phyloP scores from a whole-genome alignment of 768 basidiomycete genomes.

The Mycena kentingensis region DNA sequence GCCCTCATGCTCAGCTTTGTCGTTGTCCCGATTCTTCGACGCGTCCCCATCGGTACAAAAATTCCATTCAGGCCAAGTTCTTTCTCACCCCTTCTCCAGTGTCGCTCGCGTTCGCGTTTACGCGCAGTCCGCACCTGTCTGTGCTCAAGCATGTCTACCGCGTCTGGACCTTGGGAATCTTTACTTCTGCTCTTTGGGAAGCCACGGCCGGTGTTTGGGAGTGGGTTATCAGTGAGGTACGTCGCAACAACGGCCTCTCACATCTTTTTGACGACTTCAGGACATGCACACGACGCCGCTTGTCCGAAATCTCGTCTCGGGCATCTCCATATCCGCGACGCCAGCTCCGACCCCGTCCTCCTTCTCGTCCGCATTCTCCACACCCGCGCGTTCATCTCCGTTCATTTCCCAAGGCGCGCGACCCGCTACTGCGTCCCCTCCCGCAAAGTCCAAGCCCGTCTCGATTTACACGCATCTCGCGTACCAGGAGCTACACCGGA shows the following conservation, averaged over 20 bases:
- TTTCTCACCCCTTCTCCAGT: constrained; percentile 64
- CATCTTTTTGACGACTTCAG: constrained; percentile 31
- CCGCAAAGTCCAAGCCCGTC: constrained; percentile 59
- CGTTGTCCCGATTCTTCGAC: constrained; percentile 54
- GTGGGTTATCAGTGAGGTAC: constrained; percentile 56
- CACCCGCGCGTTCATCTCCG: constrained; percentile 3
- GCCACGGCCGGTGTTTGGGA: constrained; percentile 63
- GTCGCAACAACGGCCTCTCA: constrained; percentile 5
- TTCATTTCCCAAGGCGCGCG: constrained; percentile 36
- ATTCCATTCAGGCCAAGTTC: constrained; percentile 59
- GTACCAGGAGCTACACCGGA: constrained; percentile 58
- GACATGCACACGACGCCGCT: constrained; percentile 35
- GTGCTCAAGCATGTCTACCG: constrained; percentile 48
- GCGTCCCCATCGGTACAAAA: constrained; percentile 52
- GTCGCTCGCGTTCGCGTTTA: constrained; percentile 47
- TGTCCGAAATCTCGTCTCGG: constrained; percentile 55
- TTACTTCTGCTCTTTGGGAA: constrained; percentile 65
- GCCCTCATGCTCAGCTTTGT: constrained; percentile 51
- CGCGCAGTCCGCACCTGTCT: constrained; percentile 21
- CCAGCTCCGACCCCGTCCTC: constrained; percentile 22
- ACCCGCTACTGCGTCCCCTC: constrained; percentile 30
- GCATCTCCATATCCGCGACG: constrained; percentile 54
- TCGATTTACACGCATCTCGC: constrained; percentile 62
- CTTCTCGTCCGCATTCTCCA: constrained; percentile 8
- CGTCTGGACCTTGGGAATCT: constrained; percentile 52